Evolutionary conservation across 192 early-diverging fungal species (phyloP), one percentile per base, ranked within the genome.

Genomic region (Backusella liffmaniae): DNA sequence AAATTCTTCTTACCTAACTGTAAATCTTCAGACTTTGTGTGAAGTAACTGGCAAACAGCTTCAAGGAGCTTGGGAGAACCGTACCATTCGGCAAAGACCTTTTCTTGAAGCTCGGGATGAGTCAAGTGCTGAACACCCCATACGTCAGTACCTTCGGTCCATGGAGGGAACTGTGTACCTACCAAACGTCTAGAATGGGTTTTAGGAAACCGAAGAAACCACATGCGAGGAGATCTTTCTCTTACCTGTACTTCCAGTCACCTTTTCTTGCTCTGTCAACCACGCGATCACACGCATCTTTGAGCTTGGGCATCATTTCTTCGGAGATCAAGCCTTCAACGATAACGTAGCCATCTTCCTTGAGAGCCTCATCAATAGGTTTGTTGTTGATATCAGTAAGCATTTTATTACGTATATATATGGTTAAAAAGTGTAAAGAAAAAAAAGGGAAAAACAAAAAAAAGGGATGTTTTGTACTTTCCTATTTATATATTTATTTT

Each of bases 81-180:
- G 44, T 86, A 86, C 83, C 83, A 86, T 73, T 85, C 72, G 12
- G 82, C 79, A 73, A 86, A 86, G 23, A 76, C 76, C 13, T 84
- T 72, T 71, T 86, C 85, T 26, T 73, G 21, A n/a, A 86, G 70
- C 4, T 85, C 84, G 35, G 85, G 85, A 62, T 86, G 81, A 72
- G 85, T 84, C 42, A 85, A 73, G 41, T 81, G 78, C 39, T 86
- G 85, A 42, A 86, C 84, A 46, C 85, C 85, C 85, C 85, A 86
- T 12, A 81, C 79, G 44, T 85, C 82, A n/a, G 74, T 79, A 10
- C 77, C 84, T 46, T 85, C 77, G 26, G 59, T 72, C 85, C 85
- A 86, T 23, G 85, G 85, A 32, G 85, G 85, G 44, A 86, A 86
- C 59, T 83, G 83, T 26, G 80, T 84, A 42, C 85, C 85, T 23